Percentiles rank a stretch among this genome's conserved stretches.
phyloP scores from a whole-genome alignment of 345 rosid genomes.

The Sisymbrium irio region DNA sequence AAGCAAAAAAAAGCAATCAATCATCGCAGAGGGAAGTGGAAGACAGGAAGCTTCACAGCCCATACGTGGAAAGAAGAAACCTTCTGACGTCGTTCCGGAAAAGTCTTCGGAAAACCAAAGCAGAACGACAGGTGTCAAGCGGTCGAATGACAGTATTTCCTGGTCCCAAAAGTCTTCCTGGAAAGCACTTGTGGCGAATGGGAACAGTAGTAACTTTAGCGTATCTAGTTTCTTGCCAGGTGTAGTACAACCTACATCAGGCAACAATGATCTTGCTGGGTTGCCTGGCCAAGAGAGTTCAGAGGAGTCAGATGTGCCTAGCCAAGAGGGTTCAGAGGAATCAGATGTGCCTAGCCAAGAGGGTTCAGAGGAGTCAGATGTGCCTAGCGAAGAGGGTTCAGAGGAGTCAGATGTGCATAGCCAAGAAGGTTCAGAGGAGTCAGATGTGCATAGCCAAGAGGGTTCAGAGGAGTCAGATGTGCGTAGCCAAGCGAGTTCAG shows the following conservation, averaged over 20 bases:
- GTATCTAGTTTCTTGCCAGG: constrained; percentile 42
- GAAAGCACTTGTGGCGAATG: constrained; percentile 60
- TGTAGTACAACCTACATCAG: constrained; percentile 23
- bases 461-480: background rate
- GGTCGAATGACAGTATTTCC: constrained; percentile 30
- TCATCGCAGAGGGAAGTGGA: constrained; percentile 29
- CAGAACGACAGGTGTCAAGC: constrained; percentile 32
- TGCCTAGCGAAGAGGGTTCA: too few species aligned
- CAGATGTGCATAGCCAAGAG: background rate
- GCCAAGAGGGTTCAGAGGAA: background rate
- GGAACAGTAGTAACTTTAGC: constrained; percentile 37
- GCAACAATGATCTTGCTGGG: background rate
- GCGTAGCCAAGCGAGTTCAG: background rate
- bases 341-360: background rate
- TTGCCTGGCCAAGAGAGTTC: background rate
- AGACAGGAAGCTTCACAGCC: constrained; percentile 33
- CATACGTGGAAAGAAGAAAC: constrained; percentile 30
- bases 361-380: too few species aligned
- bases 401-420: too few species aligned
- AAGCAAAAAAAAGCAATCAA: constrained; percentile 37
- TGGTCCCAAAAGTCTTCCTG: constrained; percentile 82
- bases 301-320: background rate
- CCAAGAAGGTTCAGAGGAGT: too few species aligned
- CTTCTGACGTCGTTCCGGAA: constrained; percentile 14
- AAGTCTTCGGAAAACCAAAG: constrained; percentile 14